These are phyloP conservation scores for Butyriboletus loyo DNA, from an alignment of 768 basidiomycete genomes.

Conservation along the genomic window DNA sequence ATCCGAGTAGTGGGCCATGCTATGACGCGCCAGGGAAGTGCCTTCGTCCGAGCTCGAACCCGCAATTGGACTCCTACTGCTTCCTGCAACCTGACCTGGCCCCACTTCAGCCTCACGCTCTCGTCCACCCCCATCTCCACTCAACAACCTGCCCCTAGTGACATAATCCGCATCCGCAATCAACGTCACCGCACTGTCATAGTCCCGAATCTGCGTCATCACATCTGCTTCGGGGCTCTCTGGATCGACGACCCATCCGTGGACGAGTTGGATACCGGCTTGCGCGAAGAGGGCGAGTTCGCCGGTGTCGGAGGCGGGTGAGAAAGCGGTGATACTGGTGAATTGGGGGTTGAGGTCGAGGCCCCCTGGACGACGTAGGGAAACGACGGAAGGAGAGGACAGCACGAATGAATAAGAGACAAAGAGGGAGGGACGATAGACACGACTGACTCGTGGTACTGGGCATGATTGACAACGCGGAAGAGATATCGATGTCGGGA, in stretches of 20 bases:
- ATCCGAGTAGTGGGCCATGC: conserved; percentile 38
- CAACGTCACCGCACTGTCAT: conserved; percentile 68
- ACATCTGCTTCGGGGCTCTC: conserved; percentile 55
- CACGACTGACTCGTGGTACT: conserved; percentile 65
- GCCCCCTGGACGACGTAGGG: conserved; percentile 50
- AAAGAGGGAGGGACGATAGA: not conserved
- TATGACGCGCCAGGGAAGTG: not conserved
- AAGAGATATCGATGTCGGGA: conserved; percentile 36
- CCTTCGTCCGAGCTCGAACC: conserved; percentile 7
- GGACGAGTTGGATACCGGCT: conserved; percentile 75
- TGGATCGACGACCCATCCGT: conserved; percentile 66
- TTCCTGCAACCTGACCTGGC: conserved; percentile 3
- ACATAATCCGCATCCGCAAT: conserved; percentile 81
- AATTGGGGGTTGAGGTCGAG: conserved; percentile 90
- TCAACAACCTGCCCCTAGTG: conserved; percentile 58
- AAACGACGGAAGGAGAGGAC: not conserved
- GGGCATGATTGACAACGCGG: conserved; percentile 41
- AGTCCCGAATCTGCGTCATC: conserved; percentile 56
- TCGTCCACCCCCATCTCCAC: not conserved
- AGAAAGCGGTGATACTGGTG: conserved; percentile 63
- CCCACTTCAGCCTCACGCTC: conserved; percentile 9
- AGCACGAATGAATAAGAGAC: not conserved
- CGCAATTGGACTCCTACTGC: not conserved
- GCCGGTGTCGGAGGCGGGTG: conserved; percentile 60
- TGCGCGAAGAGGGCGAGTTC: conserved; percentile 86